These are phyloP conservation scores for Cercospora janseana DNA, from an alignment of 2,329 filamentous ascomycete species.

Conservation along the genomic window DNA sequence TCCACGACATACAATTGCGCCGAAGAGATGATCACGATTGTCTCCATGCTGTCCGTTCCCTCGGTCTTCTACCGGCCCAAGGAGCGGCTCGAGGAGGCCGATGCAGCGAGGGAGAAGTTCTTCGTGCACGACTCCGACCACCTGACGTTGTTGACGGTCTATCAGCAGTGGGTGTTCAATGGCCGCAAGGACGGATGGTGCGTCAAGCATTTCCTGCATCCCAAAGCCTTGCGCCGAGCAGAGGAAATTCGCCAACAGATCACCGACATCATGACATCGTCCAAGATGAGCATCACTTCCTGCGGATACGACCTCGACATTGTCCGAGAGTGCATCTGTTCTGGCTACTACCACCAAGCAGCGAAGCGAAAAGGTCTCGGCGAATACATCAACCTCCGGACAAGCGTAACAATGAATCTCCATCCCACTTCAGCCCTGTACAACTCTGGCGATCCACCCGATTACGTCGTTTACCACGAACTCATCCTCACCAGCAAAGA, in stretches of 20 bases:
- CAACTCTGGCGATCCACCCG: conserved; percentile 86
- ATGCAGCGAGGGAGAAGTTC: conserved; percentile 93
- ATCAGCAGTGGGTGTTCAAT: conserved; percentile 91
- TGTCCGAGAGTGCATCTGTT: conserved; percentile 93
- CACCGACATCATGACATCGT: conserved; percentile 87
- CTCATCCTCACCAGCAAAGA: conserved; percentile 94
- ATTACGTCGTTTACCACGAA: conserved; percentile 98
- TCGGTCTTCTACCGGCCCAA: conserved; percentile 97
- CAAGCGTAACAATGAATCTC: conserved; percentile 87
- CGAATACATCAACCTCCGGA: conserved; percentile 95
- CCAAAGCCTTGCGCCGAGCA: conserved; percentile 87
- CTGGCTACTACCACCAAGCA: conserved; percentile 96
- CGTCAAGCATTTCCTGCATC: conserved; percentile 85
- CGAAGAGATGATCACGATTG: conserved; percentile 97
- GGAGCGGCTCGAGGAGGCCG: conserved; percentile 93
- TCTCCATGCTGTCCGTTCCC: conserved; percentile 95
- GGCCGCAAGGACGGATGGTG: conserved; percentile 90
- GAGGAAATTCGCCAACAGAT: conserved; percentile 95
- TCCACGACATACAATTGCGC: conserved; percentile 75
- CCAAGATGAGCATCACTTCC: conserved; percentile 82
- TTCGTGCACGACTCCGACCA: conserved; percentile 98
- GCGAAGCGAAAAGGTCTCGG: conserved; percentile 94
- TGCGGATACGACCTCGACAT: conserved; percentile 97
- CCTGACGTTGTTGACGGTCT: conserved; percentile 91
- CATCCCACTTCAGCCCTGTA: conserved; percentile 94